Base-by-base conservation (phyloP, 1,139 yeast genomes). In the Blastobotrys capitulatus region DNA sequence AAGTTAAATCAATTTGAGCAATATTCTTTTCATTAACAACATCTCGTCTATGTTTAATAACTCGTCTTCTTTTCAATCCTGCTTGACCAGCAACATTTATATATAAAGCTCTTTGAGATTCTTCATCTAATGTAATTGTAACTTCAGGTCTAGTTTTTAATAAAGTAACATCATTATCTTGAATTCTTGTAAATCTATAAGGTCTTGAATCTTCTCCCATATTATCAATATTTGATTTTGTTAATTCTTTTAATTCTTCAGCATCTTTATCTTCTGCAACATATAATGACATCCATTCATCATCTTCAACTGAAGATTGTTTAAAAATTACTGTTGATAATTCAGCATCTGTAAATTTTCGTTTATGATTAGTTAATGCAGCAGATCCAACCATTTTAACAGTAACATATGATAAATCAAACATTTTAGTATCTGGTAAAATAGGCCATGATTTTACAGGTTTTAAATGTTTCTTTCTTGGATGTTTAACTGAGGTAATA, bases 391-490 rank as follows among this genome's bases (percentile, higher is more conserved):
- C 73, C 66, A 90, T 80, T 62, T 85, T 86, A 48, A 92, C 76
- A 26, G 84, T 75, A 60, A 83, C 72, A 63, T 79, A 87, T 52
- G 77, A 79, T 58, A 86, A 80, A 67, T 92, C 97, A 78, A 88
- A 75, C 77, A 86, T 79, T 19, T 94, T 82, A 16, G 95, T 82
- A 66, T 92, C 97, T 2, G 98, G 98, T 54, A 90, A 71, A 34
- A 92, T 71, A 35, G 86, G 83, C 87, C 89, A 86, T 1, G 90
- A 76, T 53, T 76, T 78, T 26, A 83, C 89, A 0, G 96, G 95
- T 52, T 76, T 82, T 51, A 88, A 70, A 50, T 79, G 74, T 63
- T 78, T 85, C 70, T 83, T 87, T 37, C 78, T 76, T 38, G 98
- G 97, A 68, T 92, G 97, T 58, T 70, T 76, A 53, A 89, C 70